phyloP scores from a whole-genome alignment of 148 eudicot genomes.

The Arctostaphylos glauca region DNA sequence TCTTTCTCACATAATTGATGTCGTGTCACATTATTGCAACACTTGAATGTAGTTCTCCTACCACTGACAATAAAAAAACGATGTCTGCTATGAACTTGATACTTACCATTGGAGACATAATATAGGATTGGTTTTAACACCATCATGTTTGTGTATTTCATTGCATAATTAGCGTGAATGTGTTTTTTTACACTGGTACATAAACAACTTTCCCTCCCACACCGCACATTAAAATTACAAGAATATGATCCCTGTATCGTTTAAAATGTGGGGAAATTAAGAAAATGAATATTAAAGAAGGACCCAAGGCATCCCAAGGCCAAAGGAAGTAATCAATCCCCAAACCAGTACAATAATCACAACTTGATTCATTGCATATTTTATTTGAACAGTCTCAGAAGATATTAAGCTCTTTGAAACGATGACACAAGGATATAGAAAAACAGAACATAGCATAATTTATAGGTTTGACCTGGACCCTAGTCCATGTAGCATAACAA shows the following conservation, averaged over 20 bases:
- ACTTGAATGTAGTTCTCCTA: too few relatives aligned
- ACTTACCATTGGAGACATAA: neutral
- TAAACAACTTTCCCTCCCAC: neutral
- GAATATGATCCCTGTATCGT: neutral
- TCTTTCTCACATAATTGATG: too few relatives aligned
- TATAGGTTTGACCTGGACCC: neutral
- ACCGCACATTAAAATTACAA: too few relatives aligned
- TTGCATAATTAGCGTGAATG: neutral
- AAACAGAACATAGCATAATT: neutral
- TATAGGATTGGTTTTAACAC: neutral
- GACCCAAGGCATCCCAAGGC: neutral
- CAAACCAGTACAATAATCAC: neutral
- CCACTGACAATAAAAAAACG: too few relatives aligned
- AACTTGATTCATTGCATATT: neutral
- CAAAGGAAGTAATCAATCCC: neutral
- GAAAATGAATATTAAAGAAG: neutral
- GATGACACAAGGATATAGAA: neutral
- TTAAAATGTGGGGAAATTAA: neutral
- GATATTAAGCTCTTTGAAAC: neutral
- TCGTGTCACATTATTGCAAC: too few relatives aligned
- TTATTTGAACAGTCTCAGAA: neutral
- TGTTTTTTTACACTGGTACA: neutral
- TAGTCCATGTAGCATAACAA: neutral
- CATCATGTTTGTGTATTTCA: neutral
- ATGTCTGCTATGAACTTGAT: neutral